Conservation (phyloP, 768 basidiomycete species). For the Jaapia argillacea region DNA sequence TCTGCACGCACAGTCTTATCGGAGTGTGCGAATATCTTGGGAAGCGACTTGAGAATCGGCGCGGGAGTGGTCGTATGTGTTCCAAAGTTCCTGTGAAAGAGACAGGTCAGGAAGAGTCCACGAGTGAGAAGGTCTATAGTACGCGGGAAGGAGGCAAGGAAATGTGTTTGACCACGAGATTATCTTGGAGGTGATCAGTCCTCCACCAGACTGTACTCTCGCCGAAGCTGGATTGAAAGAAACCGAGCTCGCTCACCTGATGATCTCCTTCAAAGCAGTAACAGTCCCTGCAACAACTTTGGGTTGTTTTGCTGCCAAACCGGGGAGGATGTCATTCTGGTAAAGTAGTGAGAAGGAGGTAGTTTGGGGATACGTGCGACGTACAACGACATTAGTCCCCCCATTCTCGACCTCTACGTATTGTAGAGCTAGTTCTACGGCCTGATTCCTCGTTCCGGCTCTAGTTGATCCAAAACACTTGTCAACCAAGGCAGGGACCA, state of each 20-base stretch:
- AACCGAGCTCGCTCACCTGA: slow-evolving; percentile 54
- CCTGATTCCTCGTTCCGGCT: slow-evolving; percentile 83
- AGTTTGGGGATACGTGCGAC: slow-evolving; percentile 24
- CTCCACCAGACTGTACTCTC: too few species aligned
- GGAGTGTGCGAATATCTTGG: slow-evolving; percentile 90
- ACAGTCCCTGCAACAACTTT: slow-evolving; percentile 83
- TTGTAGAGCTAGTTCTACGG: slow-evolving; percentile 75
- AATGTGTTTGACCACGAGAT: neutral
- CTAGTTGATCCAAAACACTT: slow-evolving; percentile 91
- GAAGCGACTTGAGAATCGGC: slow-evolving; percentile 75
- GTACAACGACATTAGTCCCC: slow-evolving; percentile 79
- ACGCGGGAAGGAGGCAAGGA: neutral
- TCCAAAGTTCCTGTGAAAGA: slow-evolving; percentile 60
- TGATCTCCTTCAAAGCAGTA: slow-evolving; percentile 68
- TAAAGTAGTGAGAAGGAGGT: slow-evolving; percentile 17
- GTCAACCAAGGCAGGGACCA: slow-evolving; percentile 90
- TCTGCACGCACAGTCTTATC: slow-evolving; percentile 96
- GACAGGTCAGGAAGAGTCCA: neutral
- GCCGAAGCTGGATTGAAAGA: too few species aligned
- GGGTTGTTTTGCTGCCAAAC: slow-evolving; percentile 87
- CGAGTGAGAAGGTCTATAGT: neutral
- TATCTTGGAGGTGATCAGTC: too few species aligned
- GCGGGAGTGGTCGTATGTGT: slow-evolving; percentile 61
- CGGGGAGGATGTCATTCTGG: slow-evolving; percentile 62
- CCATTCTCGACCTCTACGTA: slow-evolving; percentile 92